Conservation (phyloP, 2,329 filamentous ascomycete genomes). For the Catunica adiposa region DNA sequence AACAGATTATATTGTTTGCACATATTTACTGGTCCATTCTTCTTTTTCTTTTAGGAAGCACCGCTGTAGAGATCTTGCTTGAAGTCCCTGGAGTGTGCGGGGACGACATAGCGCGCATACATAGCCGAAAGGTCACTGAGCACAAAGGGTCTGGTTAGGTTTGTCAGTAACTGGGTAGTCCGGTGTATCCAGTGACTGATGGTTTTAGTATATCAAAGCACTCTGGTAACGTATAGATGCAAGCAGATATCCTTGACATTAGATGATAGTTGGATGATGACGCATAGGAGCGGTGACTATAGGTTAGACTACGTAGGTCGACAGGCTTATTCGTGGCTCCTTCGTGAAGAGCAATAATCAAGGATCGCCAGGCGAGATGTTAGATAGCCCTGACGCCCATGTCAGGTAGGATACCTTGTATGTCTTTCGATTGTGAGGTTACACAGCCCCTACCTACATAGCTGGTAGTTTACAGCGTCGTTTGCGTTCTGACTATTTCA, state of each 20-base stretch:
- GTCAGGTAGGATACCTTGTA: neutral
- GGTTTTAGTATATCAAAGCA: neutral
- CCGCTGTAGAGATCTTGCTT: neutral
- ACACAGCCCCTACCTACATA: neutral
- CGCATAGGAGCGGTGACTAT: neutral
- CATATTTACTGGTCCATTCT: neutral
- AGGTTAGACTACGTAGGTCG: neutral
- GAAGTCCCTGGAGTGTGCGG: neutral
- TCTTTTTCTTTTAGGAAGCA: neutral
- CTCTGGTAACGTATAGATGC: neutral
- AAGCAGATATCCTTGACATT: neutral
- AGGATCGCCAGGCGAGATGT: neutral
- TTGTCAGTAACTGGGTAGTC: neutral
- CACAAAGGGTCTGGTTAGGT: neutral
- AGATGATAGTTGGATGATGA: neutral
- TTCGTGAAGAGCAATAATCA: neutral
- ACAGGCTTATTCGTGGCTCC: neutral
- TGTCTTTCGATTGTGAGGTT: neutral
- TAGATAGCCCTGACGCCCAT: neutral
- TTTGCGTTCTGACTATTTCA: neutral
- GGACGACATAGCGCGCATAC: neutral
- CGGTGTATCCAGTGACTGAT: neutral
- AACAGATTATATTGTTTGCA: neutral
- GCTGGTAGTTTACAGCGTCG: neutral
- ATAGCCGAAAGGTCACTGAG: neutral